Evolutionary conservation across 1,139 yeast species (phyloP).

Genomic region (Taphrina pruni): DNA sequence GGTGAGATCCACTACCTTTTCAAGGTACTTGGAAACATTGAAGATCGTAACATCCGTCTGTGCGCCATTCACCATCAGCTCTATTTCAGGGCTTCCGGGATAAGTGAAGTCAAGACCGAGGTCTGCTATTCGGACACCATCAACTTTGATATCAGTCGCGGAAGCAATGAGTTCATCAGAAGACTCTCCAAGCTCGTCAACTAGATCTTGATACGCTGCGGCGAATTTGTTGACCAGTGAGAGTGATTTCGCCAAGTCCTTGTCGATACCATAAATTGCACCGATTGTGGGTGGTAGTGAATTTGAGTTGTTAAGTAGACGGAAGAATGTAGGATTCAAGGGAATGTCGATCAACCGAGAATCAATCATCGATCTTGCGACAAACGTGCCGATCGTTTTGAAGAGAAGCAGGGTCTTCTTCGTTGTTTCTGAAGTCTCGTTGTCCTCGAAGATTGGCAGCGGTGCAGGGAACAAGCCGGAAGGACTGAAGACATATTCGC

Average conservation of each 20-base stretch:
- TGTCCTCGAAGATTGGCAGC: constrained; percentile 49
- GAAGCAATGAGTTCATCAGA: constrained; percentile 10
- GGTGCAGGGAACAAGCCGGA: constrained; percentile 81
- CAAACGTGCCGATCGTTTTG: constrained; percentile 74
- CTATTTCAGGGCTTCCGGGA: constrained; percentile 76
- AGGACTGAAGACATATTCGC: constrained; percentile 56
- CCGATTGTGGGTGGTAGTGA: constrained; percentile 53
- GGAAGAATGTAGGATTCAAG: constrained; percentile 73
- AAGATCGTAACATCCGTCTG: constrained; percentile 58
- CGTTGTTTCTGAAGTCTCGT: constrained; percentile 8
- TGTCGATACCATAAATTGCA: constrained; percentile 63
- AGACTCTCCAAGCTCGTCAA: constrained; percentile 43
- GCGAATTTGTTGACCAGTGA: constrained; percentile 59
- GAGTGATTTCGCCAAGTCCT: constrained; percentile 66
- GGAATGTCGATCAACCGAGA: constrained; percentile 83
- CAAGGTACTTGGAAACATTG: constrained; percentile 67
- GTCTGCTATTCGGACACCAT: constrained; percentile 59
- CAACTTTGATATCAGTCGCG: constrained; percentile 51
- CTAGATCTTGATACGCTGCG: constrained; percentile 44
- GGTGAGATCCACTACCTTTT: constrained; percentile 64
- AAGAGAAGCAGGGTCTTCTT: constrained; percentile 58
- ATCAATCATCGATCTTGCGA: constrained; percentile 86
- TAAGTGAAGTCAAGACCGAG: constrained; percentile 69
- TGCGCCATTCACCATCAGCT: constrained; percentile 64
- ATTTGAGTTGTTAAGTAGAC: constrained; percentile 45